Evolutionary conservation across 495 filamentous ascomycete genomes (phyloP).

Genomic region (Alectoria sarmentosa): DNA sequence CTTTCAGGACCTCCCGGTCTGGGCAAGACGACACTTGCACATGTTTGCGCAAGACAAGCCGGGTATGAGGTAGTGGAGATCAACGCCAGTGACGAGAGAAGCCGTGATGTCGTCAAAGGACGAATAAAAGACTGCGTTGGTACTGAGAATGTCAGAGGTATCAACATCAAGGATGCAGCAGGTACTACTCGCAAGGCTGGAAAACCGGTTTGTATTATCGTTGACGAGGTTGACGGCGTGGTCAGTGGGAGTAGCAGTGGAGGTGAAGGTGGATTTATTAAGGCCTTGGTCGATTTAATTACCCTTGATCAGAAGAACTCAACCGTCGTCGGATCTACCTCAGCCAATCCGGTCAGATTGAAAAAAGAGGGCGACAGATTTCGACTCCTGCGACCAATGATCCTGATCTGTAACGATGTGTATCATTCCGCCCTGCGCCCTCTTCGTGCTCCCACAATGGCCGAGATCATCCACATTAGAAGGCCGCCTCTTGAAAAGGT

Average conservation of each 20-base stretch:
- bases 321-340: slow-evolving; percentile 32
- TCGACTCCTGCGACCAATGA: slow-evolving; percentile 74
- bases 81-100: slow-evolving; percentile 77
- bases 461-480: slow-evolving; percentile 88
- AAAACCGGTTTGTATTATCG: slow-evolving; percentile 83
- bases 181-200: slow-evolving; percentile 66
- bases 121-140: slow-evolving; percentile 81
- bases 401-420: slow-evolving; percentile 96
- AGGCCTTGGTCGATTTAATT: slow-evolving; percentile 86
- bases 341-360: slow-evolving; percentile 34
- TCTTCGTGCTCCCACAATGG: slow-evolving; percentile 68
- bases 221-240: slow-evolving; percentile 95
- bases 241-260: slow-evolving; percentile 64
- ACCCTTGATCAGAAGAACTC: slow-evolving; percentile 77
- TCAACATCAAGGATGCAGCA: slow-evolving; percentile 55
- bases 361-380: slow-evolving; percentile 77
- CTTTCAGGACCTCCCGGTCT: slow-evolving; percentile 86
- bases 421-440: slow-evolving; percentile 85
- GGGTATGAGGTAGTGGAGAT: slow-evolving; percentile 93
- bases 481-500: slow-evolving; percentile 83
- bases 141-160: slow-evolving; percentile 84
- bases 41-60: slow-evolving; percentile 91
- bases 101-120: slow-evolving; percentile 73
- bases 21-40: slow-evolving; percentile 92
- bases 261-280: slow-evolving; percentile 85